Conservation (phyloP, 2,329 filamentous ascomycete genomes). For the Coniochaeta prunicola region DNA sequence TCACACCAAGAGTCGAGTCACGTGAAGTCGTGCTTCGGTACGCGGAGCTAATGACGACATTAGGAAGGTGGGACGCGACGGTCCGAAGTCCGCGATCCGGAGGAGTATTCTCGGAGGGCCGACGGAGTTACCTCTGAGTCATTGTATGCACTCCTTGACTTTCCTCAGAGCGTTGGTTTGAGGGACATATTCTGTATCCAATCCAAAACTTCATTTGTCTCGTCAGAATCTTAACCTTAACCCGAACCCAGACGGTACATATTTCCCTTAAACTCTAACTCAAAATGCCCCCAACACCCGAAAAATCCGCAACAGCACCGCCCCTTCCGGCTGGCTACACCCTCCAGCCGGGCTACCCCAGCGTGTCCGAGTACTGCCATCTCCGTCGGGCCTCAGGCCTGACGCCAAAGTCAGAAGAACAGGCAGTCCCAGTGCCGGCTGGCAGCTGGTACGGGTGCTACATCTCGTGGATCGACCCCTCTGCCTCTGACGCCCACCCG, state of each 20-base stretch:
- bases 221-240: neutral
- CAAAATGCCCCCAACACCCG: neutral
- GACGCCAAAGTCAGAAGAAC: conserved; percentile 25
- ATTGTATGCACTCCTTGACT: no score
- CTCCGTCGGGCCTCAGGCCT: conserved; percentile 29
- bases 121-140: no score
- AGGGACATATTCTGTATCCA: no score
- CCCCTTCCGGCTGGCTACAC: conserved; percentile 25
- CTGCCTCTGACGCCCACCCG: neutral
- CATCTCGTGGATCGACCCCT: conserved; percentile 17
- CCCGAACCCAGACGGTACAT: neutral
- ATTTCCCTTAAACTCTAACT: neutral
- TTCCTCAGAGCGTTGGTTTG: no score
- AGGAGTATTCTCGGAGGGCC: no score
- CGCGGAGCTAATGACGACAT: neutral
- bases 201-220: neutral
- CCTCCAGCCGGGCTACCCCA: conserved; percentile 25
- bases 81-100: no score
- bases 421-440: conserved; percentile 24
- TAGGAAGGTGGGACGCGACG: neutral
- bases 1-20: no score
- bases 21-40: neutral
- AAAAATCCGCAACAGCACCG: neutral
- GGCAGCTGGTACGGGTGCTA: conserved; percentile 37
- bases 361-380: conserved; percentile 25